phyloP scores from a whole-genome alignment of 2,329 filamentous ascomycete species.

The Epichloe scottii region DNA sequence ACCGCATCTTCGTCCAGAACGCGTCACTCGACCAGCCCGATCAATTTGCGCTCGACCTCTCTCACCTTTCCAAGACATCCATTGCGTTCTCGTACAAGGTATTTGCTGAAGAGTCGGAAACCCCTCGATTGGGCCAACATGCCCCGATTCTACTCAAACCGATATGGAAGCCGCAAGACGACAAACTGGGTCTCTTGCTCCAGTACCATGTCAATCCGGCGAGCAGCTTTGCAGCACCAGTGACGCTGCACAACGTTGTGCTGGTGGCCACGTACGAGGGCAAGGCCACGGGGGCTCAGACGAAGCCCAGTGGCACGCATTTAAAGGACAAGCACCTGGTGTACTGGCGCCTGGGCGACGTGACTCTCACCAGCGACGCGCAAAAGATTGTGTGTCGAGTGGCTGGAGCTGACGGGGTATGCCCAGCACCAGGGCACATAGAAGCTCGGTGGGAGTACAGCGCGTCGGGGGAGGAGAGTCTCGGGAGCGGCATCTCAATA shows the following conservation, averaged over 20 bases:
- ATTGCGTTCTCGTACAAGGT: slow-evolving; percentile 90
- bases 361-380: slow-evolving; percentile 52
- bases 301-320: slow-evolving; percentile 69
- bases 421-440: slow-evolving; percentile 60
- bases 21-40: slow-evolving; percentile 52
- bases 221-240: slow-evolving; percentile 31
- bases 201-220: slow-evolving; percentile 73
- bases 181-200: slow-evolving; percentile 76
- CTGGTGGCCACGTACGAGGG: slow-evolving; percentile 62
- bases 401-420: slow-evolving; percentile 54
- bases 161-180: slow-evolving; percentile 71
- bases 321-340: slow-evolving; percentile 63
- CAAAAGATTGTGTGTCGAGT: slow-evolving; percentile 78
- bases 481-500: slow-evolving; percentile 53
- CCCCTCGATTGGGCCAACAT: slow-evolving; percentile 34
- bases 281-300: slow-evolving; percentile 55
- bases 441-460: slow-evolving; percentile 70
- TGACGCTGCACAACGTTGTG: slow-evolving; percentile 56
- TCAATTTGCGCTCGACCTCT: slow-evolving; percentile 65
- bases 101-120: slow-evolving; percentile 51
- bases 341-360: slow-evolving; percentile 69
- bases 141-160: slow-evolving; percentile 64
- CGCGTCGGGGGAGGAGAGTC: slow-evolving; percentile 27
- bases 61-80: slow-evolving; percentile 58
- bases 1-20: slow-evolving; percentile 78